Conservation (phyloP, 139 green algal genomes). For the Picochlorum costavermella region DNA sequence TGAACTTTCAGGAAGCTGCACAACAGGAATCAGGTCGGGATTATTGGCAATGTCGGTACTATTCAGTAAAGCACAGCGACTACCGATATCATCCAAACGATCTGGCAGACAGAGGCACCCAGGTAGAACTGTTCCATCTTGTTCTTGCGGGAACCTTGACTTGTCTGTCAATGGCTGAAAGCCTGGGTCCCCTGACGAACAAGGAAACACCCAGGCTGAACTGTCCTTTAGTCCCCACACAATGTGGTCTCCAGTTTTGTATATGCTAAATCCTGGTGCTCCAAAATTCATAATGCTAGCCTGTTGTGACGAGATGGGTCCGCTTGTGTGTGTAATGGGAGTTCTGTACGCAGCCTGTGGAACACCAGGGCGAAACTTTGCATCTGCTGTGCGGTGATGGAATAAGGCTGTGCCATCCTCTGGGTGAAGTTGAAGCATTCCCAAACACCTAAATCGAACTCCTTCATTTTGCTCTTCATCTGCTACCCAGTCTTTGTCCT, state of each 20-base stretch:
- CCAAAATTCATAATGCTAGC: conserved; percentile 1
- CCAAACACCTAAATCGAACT: background rate
- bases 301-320: background rate
- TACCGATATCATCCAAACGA: too few relatives aligned
- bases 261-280: background rate
- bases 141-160: too few relatives aligned
- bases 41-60: too few relatives aligned
- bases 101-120: too few relatives aligned
- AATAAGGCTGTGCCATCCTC: background rate
- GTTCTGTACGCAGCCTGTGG: background rate
- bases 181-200: too few relatives aligned
- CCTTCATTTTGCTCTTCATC: background rate
- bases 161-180: background rate
- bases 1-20: too few relatives aligned
- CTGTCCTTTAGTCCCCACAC: background rate
- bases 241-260: background rate
- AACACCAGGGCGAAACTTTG: background rate
- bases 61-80: too few relatives aligned
- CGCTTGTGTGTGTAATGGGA: background rate
- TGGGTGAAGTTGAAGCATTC: conserved; percentile 6
- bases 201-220: background rate
- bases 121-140: too few relatives aligned
- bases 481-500: background rate
- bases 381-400: conserved; percentile 3
- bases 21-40: too few relatives aligned